Conservation (phyloP, 202 grass and related monocot species). For the Hordeum pubiflorum region DNA sequence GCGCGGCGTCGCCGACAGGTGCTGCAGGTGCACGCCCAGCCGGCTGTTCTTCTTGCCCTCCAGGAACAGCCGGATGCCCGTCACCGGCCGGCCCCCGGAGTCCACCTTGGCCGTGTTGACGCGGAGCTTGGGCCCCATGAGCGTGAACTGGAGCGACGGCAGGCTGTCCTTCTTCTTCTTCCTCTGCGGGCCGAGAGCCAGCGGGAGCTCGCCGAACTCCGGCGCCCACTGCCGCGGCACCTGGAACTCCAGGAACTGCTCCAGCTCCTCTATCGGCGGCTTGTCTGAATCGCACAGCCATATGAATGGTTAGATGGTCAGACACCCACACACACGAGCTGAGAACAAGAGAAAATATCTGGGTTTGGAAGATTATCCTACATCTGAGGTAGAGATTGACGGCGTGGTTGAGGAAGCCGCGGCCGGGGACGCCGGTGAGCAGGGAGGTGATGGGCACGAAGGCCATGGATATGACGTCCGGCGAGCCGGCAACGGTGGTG, state of each 20-base stretch:
- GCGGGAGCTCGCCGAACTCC: slow-evolving; percentile 66
- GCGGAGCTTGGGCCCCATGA: slow-evolving; percentile 72
- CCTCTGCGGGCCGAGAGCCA: slow-evolving; percentile 49
- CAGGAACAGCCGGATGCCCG: slow-evolving; percentile 71
- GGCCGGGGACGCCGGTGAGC: slow-evolving; percentile 52
- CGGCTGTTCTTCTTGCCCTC: slow-evolving; percentile 68
- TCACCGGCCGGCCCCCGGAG: slow-evolving; percentile 62
- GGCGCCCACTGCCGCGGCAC: slow-evolving; percentile 83
- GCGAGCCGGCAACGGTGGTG: slow-evolving; percentile 43
- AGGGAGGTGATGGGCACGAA: slow-evolving; percentile 75
- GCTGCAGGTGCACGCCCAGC: slow-evolving; percentile 74
- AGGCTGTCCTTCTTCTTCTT: slow-evolving; percentile 49
- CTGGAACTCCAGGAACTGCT: slow-evolving; percentile 83
- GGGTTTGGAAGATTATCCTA: slow-evolving; percentile 6
- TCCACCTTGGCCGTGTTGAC: slow-evolving; percentile 64
- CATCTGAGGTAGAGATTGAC: slow-evolving; percentile 90
- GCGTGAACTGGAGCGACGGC: slow-evolving; percentile 64
- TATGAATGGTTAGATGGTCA: neutral
- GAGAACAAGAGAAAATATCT: neutral
- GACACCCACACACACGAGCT: neutral
- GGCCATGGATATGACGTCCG: slow-evolving; percentile 62
- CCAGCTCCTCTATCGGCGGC: slow-evolving; percentile 77
- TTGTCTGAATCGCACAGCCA: slow-evolving; percentile 47
- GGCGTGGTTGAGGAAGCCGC: slow-evolving; percentile 70
- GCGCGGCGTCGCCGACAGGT: slow-evolving; percentile 47